Conservation (phyloP, 345 rosid species). For the Chamaenerion angustifolium region DNA sequence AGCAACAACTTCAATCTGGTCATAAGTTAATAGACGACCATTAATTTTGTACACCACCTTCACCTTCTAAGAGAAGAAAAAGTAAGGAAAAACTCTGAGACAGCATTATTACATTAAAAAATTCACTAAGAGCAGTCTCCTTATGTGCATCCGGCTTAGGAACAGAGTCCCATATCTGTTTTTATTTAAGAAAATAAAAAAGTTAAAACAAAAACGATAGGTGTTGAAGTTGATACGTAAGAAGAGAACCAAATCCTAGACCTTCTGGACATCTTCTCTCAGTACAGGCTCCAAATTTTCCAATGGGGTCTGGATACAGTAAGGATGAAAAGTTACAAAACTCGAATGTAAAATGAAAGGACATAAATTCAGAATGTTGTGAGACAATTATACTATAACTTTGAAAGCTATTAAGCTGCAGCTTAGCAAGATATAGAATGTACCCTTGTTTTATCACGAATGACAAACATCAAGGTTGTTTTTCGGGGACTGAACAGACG, state of each 20-base stretch:
- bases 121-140: conserved; percentile 89
- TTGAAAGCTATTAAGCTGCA: no score
- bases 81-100: neutral
- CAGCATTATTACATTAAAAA: conserved; percentile 62
- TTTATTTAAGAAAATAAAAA: neutral
- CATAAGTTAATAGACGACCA: conserved; percentile 5
- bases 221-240: neutral
- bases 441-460: conserved; percentile 97
- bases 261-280: conserved; percentile 99
- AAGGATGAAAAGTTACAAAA: neutral
- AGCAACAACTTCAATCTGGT: conserved; percentile 94
- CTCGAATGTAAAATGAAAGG: neutral
- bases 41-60: neutral
- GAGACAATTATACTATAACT: no score
- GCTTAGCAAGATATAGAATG: conserved; percentile 1
- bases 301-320: conserved; percentile 61
- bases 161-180: conserved; percentile 94
- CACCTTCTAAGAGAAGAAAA: neutral
- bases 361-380: neutral
- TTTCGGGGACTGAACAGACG: conserved; percentile 98
- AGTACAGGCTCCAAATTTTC: conserved; percentile 92
- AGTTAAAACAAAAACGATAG: neutral
- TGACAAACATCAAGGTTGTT: conserved; percentile 96
- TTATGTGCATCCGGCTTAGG: conserved; percentile 90
- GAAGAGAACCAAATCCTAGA: conserved; percentile 1